A percentile compares a stretch with the other conserved stretches of the same genome.
Evolutionary conservation across 495 filamentous ascomycete species (phyloP).

Genomic region (Trichoderma virens): DNA sequence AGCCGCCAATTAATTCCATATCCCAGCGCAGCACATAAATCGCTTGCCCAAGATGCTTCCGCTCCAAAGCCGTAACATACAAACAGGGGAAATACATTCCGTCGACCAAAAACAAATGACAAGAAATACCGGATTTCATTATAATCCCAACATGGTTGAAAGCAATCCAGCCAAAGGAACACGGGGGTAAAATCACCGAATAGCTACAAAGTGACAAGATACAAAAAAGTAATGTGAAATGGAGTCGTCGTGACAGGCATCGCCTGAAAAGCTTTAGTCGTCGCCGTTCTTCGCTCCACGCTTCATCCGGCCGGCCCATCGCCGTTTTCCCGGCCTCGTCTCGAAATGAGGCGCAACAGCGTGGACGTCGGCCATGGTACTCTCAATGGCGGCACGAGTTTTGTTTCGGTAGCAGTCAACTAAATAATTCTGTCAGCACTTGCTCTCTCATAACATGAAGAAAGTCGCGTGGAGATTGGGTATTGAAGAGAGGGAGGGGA

Average conservation of each 20-base stretch:
- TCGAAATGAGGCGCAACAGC: conserved; percentile 77
- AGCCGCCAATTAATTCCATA: neutral
- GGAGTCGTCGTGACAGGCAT: neutral
- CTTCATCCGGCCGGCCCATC: conserved; percentile 62
- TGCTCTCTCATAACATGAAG: too few species aligned
- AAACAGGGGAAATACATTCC: neutral
- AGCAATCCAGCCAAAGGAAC: too few species aligned
- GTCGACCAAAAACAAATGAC: neutral
- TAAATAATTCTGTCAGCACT: conserved; percentile 31
- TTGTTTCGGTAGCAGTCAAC: conserved; percentile 95
- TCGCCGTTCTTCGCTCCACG: conserved; percentile 31
- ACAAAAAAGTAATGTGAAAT: neutral
- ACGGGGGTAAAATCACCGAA: too few species aligned
- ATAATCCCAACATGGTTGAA: too few species aligned
- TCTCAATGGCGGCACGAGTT: conserved; percentile 72
- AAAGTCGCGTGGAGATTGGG: too few species aligned
- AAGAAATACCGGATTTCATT: neutral
- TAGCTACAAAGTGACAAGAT: too few species aligned
- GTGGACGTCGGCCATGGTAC: conserved; percentile 60
- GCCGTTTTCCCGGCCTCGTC: conserved; percentile 78
- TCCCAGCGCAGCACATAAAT: neutral
- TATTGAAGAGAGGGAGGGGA: too few species aligned
- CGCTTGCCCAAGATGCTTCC: neutral
- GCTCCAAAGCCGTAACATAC: neutral
- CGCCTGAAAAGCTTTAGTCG: neutral